Base-by-base conservation (phyloP, 2,329 filamentous ascomycete genomes). In the Colletotrichum cuscutae region DNA sequence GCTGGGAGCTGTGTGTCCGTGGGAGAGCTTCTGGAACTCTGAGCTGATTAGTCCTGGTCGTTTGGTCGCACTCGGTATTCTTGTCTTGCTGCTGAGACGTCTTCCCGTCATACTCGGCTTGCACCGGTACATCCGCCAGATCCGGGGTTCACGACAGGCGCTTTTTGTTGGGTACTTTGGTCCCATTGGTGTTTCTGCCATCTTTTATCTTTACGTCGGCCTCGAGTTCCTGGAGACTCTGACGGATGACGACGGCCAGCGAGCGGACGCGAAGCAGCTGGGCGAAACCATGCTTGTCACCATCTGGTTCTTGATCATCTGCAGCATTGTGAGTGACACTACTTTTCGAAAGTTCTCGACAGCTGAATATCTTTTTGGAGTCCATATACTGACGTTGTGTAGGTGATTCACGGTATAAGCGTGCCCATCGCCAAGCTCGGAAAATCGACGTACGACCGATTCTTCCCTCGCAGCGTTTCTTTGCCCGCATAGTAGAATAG, bases 131-230 rank as follows among this genome's bases (percentile, higher is more conserved):
- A 95, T 98, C 58, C 93, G 89, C 37, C 94, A 97, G 79, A 95
- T 98, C 54, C 89, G 95, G 68, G 87, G 93, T 54, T 81, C 89
- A 32, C 88, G 89, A 3, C 94, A 97, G 76, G 95, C 95, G 1
- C 83, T 93, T 0, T 97, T 97, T 78, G 93, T 97, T 6, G 95
- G 95, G 0, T 98, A 97, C 84, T 98, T 98, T 76, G 95, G 95
- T 0, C 95, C 95, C 0, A 95, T 98, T 71, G 95, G 95, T 3
- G 95, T 98, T 2, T 94, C 93, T 19, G 95, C 95, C 1, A 89
- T 98, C 22, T 98, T 97, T 80, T 97, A 98, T 79, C 87, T 98
- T 7, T 97, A 95, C 78, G 86, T 98, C 74, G 92, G 89, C 54
- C 82, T 93, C 1, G 93, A 97, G 30, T 97, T 95, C 74, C 85